Base-by-base conservation (phyloP, 2,329 filamentous ascomycete genomes). In the Paecilomyces dactylethromorphus region DNA sequence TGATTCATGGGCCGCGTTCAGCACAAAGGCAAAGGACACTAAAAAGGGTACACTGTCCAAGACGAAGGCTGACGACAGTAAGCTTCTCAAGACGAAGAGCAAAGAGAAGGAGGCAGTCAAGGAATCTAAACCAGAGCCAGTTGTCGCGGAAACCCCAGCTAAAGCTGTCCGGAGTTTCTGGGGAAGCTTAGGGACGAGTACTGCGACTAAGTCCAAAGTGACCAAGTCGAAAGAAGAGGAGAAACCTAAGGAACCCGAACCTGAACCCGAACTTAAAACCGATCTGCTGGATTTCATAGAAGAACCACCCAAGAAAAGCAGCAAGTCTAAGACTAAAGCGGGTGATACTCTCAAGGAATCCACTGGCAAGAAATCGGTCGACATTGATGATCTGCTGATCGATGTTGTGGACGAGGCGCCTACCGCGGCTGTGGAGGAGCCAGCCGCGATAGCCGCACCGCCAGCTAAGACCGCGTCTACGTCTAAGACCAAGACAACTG, bases 211-310 rank as follows among this genome's bases (percentile, higher is more conserved):
- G 62, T 68, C 69, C 60, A 78, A 74, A 64, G 61, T 68, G 13
- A 69, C 73, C 53, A 78, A 80, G 55, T 78, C 82, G 59, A 80
- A 77, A 59, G 72, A 74, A 6, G 76, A 78, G 58, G 74, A 79
- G 59, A 77, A 78, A 65, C 74, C 75, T 39, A 77, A 64, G 58
- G 66, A 66, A 51, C 39, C 62, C 2, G 63, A 63, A 18, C 56
- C 61, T 10, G 62, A 67, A 45, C 62, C 60, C 10, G 61, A 55
- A 52, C 56, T 49, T 11, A 62, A 66, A 33, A 61, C 64, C 49
- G 21, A 58, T 35, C 56, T 31, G 31, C 60, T 71, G 57, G 66
- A 67, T 21, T 69, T 70, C 33, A 69, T 73, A 45, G 70, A 75
- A 21, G 71, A 74, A 35, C 68, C 75, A 12, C 71, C 67, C 21